Percentiles rank a stretch among this genome's conserved stretches.
These are phyloP conservation scores for Globisporangium cystogenes DNA, from an alignment of 352 stramenopile genomes.

Conservation along the genomic window DNA sequence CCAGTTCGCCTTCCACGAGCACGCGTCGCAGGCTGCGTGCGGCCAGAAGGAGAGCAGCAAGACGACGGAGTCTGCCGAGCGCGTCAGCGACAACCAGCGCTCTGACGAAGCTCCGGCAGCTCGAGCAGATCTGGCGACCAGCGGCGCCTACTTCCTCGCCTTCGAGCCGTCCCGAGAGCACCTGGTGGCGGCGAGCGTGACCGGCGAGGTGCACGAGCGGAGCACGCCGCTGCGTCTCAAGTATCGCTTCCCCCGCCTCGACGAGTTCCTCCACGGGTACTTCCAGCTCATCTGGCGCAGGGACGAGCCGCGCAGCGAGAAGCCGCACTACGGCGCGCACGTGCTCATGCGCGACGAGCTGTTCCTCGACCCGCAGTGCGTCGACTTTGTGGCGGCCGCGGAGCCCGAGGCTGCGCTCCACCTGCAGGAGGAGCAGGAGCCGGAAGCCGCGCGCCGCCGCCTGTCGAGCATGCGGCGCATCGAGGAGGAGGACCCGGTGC, in stretches of 20 bases:
- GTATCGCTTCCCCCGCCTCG: constrained; percentile 35
- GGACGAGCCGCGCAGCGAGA: constrained; percentile 39
- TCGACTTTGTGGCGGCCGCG: constrained; percentile 1
- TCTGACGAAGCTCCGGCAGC: constrained; percentile 4
- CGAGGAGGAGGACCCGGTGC: constrained; percentile 18
- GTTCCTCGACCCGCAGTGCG: constrained; percentile 21
- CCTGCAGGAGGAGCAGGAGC: constrained; percentile 2
- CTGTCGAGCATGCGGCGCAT: constrained; percentile 6
- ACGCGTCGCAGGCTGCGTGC: constrained; percentile 1
- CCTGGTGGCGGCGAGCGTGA: constrained; percentile 19
- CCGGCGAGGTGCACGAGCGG: constrained; percentile 37
- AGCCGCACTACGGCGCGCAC: constrained; percentile 42
- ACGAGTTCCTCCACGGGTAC: constrained; percentile 47
- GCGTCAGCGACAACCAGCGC: constrained; percentile 1
- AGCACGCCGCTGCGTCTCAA: constrained; percentile 28
- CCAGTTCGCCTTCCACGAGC: constrained; percentile 12
- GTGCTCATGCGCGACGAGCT: constrained; percentile 39
- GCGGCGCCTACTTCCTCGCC: constrained; percentile 26
- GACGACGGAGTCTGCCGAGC: no score
- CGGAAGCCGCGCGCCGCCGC: neutral
- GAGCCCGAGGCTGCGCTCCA: neutral
- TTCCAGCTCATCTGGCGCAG: constrained; percentile 64
- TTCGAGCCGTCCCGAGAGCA: constrained; percentile 39
- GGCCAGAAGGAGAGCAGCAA: neutral
- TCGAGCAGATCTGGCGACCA: constrained; percentile 2